Base-by-base conservation (phyloP, 1,284 basidiomycete species). In the Trametes versicolor region DNA sequence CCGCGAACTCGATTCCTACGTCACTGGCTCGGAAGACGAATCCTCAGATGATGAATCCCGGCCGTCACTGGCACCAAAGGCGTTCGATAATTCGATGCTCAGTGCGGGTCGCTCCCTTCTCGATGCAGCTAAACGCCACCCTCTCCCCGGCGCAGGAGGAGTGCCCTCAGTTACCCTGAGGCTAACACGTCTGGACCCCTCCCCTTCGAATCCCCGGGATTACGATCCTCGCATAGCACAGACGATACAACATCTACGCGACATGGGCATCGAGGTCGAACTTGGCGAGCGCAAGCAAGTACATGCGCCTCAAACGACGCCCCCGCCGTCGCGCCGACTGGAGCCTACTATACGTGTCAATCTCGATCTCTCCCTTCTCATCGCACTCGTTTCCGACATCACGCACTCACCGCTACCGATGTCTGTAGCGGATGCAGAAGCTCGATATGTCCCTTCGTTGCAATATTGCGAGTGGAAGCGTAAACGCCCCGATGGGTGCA, bases 311-410 rank as follows among this genome's bases (percentile, higher is more conserved):
- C 34, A 59, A 45, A 34, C 60, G 0, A 39, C 58, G 1, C 56
- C 53, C 21, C 53, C 32, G 49, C 72, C n/a, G 41, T 70, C n/a
- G 52, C 73, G 51, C 53, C 70, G 21, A 63, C 73, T 61, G 23
- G 62, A 68, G 21, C 90, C 92, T 0, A 90, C 88, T 0, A 68
- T 74, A 4, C 79, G 81, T 51, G 81, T 96, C 75, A 95, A 94
- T 71, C 82, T 95, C 47, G 94, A 96, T 75, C 82, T 95, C 10
- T 95, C 93, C 0, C 82, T 91, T 0, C 84, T 96, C 56, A 91
- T 96, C 66, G 94, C 93, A 0, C 83, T 96, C 29, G 86, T 93
- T 37, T 94, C 92, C 5, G 94, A 96, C 70, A 85, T 94, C 47
- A 88, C 93, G 0, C 94, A 96, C 74, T 82, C 91, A 0, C 81